phyloP scores from a whole-genome alignment of 495 filamentous ascomycete species.

The Penicillium goetzii region DNA sequence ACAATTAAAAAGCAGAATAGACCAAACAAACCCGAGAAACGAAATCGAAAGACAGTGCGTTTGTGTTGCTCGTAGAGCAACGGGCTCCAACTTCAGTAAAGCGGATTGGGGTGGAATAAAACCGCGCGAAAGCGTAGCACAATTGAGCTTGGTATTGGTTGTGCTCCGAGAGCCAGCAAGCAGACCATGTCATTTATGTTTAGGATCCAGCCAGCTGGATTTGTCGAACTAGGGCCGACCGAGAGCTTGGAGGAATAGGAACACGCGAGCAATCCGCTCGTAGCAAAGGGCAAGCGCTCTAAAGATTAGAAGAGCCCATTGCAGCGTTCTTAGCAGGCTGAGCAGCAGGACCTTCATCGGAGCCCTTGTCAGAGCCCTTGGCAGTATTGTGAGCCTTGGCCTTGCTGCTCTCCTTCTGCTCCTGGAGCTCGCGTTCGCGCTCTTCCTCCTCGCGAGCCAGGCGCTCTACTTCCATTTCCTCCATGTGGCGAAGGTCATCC shows the following conservation, averaged over 20 bases:
- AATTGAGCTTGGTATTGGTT: too few relatives aligned
- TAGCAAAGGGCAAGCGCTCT: background rate
- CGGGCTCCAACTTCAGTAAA: background rate
- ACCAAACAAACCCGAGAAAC: background rate
- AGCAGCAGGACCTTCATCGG: conserved; percentile 22
- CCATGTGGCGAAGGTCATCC: conserved; percentile 97
- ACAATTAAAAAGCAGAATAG: conserved; percentile 15
- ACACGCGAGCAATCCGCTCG: background rate
- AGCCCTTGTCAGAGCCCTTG: conserved; percentile 17
- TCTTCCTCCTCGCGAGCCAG: conserved; percentile 73
- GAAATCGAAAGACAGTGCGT: background rate
- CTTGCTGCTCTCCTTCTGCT: conserved; percentile 35
- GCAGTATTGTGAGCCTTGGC: conserved; percentile 11
- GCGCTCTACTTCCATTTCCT: conserved; percentile 87
- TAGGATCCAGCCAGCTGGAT: conserved; percentile 12
- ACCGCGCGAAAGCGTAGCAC: background rate
- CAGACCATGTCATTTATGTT: background rate
- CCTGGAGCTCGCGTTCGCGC: conserved; percentile 67
- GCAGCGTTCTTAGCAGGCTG: conserved; percentile 16
- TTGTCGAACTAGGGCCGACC: background rate
- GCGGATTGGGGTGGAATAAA: background rate
- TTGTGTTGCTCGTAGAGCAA: background rate
- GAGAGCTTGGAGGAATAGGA: background rate
- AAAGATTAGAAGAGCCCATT: conserved; percentile 25
- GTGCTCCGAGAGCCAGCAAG: background rate